Evolutionary conservation across 129 eudicot species (phyloP), one percentile per base, ranked within the genome.

Genomic region (Pseudognaphalium luteoalbum): DNA sequence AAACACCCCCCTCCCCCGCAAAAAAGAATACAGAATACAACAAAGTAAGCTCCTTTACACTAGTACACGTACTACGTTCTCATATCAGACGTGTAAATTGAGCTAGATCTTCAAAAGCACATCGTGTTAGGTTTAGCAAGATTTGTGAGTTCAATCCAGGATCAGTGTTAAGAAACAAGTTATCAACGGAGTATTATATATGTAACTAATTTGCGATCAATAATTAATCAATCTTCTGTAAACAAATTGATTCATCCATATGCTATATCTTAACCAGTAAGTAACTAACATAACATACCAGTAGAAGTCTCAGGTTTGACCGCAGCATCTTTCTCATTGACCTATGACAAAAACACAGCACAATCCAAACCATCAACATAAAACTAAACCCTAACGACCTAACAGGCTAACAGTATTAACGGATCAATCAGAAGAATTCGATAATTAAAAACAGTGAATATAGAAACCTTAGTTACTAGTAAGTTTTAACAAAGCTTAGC

Each of bases 271-370:
- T 58, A 29, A 58, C 25, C 29, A 58, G 12, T 58, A 58, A 58
- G 63, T 58, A 58, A 58, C 30, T n/a, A 58, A 29, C 72, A 37
- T n/a, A 58, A 29, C 72, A 37, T 78, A 78, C 80, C 77, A 1
- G 28, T 65, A n/a, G 65, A 5, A 41, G 22, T 57, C 66, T 70
- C 66, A 65, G 87, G 71, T 41, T 85, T 85, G 70, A 21, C 58
- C 54, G 88, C 78, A 3, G 85, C 70, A 74, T 85, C 88, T 50
- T 81, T 85, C 75, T 81, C 80, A 35, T 67, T 64, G 35, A 75
- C 88, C 88, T 85, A 14, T 12, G 12, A 77, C 41, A 41, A 77
- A 72, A 71, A 25, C 62, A 81, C 25, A 73, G 22, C n/a, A 54
- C n/a, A 70, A 51, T 17, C 56, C 72, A 39, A 68, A 75, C 44